These are phyloP conservation scores for Talaromyces liani DNA, from an alignment of 495 filamentous ascomycete species.

Conservation along the genomic window DNA sequence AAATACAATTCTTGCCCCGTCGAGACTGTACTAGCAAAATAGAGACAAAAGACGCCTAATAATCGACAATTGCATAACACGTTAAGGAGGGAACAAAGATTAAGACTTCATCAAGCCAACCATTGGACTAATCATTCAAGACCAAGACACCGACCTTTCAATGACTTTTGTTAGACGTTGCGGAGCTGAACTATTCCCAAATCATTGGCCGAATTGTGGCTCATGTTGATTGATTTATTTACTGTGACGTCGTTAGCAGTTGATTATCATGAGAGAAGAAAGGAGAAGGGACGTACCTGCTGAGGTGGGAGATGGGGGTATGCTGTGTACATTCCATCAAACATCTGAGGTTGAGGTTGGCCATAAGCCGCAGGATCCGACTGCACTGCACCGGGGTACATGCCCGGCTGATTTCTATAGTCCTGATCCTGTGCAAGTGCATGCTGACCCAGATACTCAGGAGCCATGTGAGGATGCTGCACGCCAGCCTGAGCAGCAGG, in stretches of 20 bases:
- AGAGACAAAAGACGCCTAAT: neutral
- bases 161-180: neutral
- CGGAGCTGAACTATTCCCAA: neutral
- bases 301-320: slow-evolving; percentile 76
- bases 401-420: slow-evolving; percentile 64
- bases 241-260: neutral
- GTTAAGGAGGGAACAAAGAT: neutral
- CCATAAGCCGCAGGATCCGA: slow-evolving; percentile 63
- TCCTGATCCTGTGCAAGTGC: slow-evolving; percentile 64
- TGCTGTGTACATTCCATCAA: slow-evolving; percentile 74
- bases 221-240: neutral
- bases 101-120: neutral
- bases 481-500: slow-evolving; percentile 54
- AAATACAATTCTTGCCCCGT: slow-evolving; percentile 1
- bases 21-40: neutral
- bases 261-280: too few species aligned
- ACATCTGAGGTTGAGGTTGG: slow-evolving; percentile 72
- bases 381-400: slow-evolving; percentile 75
- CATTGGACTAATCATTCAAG: neutral
- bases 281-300: slow-evolving; percentile 51
- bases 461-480: slow-evolving; percentile 59
- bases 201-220: neutral
- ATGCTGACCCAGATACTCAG: slow-evolving; percentile 64
- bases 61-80: slow-evolving; percentile 6
- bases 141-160: neutral